Percentiles rank a stretch among this genome's conserved stretches.
Conservation (phyloP, 306 rosid genomes). For the Fagus sylvatica region DNA sequence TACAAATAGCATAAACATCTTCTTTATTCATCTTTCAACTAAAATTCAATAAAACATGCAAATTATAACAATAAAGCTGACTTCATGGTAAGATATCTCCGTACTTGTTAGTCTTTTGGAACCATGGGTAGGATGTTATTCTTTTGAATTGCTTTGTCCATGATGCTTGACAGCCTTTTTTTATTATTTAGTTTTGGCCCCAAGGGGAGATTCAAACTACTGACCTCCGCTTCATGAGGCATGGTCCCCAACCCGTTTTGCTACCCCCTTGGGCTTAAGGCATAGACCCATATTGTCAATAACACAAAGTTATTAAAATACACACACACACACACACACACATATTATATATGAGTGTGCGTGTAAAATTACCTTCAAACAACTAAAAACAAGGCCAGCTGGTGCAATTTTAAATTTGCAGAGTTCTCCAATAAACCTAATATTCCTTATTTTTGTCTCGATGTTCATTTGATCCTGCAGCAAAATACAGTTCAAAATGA, state of each 20-base stretch:
- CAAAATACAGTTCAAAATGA: slow-evolving; percentile 26
- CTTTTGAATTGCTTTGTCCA: too few relatives aligned
- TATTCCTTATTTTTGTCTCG: slow-evolving; percentile 94
- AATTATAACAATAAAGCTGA: not conserved
- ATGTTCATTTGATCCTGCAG: slow-evolving; percentile 99
- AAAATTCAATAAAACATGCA: not conserved
- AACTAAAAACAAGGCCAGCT: slow-evolving; percentile 84
- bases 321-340: too few relatives aligned
- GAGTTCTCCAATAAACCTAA: slow-evolving; percentile 97
- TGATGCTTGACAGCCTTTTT: too few relatives aligned
- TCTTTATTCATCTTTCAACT: not conserved
- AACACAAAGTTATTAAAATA: not conserved
- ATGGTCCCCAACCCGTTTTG: too few relatives aligned
- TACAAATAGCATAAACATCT: not conserved
- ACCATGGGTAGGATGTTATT: too few relatives aligned
- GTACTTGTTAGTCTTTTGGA: not conserved
- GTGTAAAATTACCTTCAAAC: slow-evolving; percentile 96
- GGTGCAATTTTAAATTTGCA: slow-evolving; percentile 95
- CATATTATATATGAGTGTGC: too few relatives aligned
- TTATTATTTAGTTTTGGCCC: too few relatives aligned
- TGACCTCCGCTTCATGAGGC: too few relatives aligned
- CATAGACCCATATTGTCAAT: not conserved
- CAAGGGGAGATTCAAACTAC: too few relatives aligned
- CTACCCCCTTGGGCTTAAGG: not conserved
- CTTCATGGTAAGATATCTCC: not conserved